phyloP scores from a whole-genome alignment of 441 rosid genomes.

The Pelargonium fulgidum region DNA sequence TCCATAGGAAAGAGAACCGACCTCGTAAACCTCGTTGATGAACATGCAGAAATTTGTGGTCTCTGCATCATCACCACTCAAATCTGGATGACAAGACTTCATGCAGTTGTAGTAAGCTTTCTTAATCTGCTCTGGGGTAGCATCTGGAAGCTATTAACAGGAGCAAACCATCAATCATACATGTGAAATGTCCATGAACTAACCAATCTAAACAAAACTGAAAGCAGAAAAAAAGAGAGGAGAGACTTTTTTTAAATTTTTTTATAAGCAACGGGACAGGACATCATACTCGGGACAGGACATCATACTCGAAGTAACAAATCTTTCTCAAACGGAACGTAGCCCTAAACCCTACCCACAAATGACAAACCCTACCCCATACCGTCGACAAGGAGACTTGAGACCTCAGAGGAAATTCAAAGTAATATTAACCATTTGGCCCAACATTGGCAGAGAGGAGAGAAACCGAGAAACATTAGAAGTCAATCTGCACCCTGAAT shows the following conservation, averaged over 20 bases:
- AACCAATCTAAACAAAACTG: background rate
- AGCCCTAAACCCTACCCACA: too few species aligned
- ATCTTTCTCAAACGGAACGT: too few species aligned
- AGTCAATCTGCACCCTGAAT: too few species aligned
- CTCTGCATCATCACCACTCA: constrained; percentile 74
- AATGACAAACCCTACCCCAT: too few species aligned
- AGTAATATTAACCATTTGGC: too few species aligned
- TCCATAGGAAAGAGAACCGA: constrained; percentile 29
- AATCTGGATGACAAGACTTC: constrained; percentile 92
- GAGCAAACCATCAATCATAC: background rate
- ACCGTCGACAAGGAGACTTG: too few species aligned
- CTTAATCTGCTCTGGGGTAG: constrained; percentile 76
- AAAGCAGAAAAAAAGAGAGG: background rate
- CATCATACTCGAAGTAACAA: background rate
- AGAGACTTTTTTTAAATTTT: too few species aligned
- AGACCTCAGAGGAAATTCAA: too few species aligned
- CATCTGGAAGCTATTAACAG: constrained; percentile 71
- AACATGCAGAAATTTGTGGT: constrained; percentile 90
- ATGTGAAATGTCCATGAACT: background rate
- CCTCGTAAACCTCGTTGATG: constrained; percentile 83
- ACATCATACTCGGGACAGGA: too few species aligned
- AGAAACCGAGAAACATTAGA: too few species aligned
- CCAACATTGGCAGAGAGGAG: too few species aligned
- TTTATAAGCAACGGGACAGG: too few species aligned
- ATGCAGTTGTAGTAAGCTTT: constrained; percentile 93